Percentiles rank a stretch among this genome's conserved stretches.
Conservation (phyloP, 805 yeast species). For the Wickerhamomyces rabaulensis region DNA sequence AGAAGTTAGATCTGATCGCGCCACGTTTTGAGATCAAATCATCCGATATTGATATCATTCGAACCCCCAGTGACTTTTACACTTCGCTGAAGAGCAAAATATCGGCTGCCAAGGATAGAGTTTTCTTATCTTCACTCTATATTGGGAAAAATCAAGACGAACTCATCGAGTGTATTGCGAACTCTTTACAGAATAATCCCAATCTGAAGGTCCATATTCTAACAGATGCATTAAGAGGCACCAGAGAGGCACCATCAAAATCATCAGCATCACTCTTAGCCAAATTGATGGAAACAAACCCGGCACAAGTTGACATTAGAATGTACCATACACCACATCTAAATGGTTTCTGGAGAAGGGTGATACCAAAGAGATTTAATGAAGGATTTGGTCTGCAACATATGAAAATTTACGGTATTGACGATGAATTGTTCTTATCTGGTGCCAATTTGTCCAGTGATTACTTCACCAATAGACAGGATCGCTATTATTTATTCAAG, state of each 20-base stretch:
- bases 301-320: constrained; percentile 68
- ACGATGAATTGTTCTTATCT: constrained; percentile 77
- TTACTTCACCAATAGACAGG: constrained; percentile 93
- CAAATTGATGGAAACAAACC: constrained; percentile 57
- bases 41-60: constrained; percentile 56
- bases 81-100: constrained; percentile 58
- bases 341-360: constrained; percentile 53
- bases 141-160: constrained; percentile 82
- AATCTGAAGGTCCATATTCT: constrained; percentile 65
- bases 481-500: constrained; percentile 75
- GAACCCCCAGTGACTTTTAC: constrained; percentile 72
- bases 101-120: constrained; percentile 49
- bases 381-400: constrained; percentile 94
- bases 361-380: constrained; percentile 79
- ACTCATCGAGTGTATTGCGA: constrained; percentile 54
- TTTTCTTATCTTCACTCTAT: constrained; percentile 82
- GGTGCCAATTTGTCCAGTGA: constrained; percentile 93
- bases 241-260: constrained; percentile 80
- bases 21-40: constrained; percentile 60
- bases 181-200: constrained; percentile 55
- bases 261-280: constrained; percentile 76
- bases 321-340: constrained; percentile 89
- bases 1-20: constrained; percentile 56
- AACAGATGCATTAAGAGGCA: constrained; percentile 86
- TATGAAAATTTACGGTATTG: constrained; percentile 95